Percentiles rank a stretch among this genome's conserved stretches.
Evolutionary conservation across 1,284 basidiomycete genomes (phyloP).

Genomic region (Moesziomyces sp.): DNA sequence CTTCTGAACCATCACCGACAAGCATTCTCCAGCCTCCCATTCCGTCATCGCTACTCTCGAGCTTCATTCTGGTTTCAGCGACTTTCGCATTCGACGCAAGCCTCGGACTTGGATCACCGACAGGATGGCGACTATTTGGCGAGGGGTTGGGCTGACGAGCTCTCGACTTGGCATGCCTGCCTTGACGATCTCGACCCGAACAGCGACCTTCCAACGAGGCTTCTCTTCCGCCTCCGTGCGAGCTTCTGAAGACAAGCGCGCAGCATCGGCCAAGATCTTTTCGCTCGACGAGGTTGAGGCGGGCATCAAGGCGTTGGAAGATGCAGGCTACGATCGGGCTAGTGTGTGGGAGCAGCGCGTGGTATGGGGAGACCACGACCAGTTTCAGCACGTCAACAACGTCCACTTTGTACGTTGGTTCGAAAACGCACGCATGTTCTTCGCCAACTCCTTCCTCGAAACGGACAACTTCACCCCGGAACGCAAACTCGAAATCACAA

Average conservation of each 20-base stretch:
- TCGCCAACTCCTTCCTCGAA: constrained; percentile 15
- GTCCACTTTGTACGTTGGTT: constrained; percentile 62
- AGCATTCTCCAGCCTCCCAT: too few species aligned
- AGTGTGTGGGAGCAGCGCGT: constrained; percentile 50
- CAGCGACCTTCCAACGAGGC: background rate
- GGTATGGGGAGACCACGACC: constrained; percentile 56
- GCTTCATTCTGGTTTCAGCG: too few species aligned
- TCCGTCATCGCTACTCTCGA: too few species aligned
- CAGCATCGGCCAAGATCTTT: constrained; percentile 19
- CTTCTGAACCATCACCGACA: too few species aligned
- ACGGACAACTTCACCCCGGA: constrained; percentile 4
- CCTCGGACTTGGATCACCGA: too few species aligned
- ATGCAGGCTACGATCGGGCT: constrained; percentile 16
- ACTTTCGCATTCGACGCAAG: too few species aligned
- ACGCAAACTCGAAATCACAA: constrained; percentile 37
- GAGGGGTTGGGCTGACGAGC: too few species aligned
- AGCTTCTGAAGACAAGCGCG: constrained; percentile 4
- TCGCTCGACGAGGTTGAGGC: constrained; percentile 1
- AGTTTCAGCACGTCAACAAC: constrained; percentile 63
- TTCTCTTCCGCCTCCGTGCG: background rate
- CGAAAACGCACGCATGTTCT: constrained; percentile 56
- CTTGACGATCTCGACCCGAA: too few species aligned
- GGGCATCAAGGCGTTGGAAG: constrained; percentile 7
- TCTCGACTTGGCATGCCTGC: too few species aligned
- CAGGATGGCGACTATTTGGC: too few species aligned